Evolutionary conservation across 305 asterid genomes (phyloP).

Genomic region (Fraxinus sp.): DNA sequence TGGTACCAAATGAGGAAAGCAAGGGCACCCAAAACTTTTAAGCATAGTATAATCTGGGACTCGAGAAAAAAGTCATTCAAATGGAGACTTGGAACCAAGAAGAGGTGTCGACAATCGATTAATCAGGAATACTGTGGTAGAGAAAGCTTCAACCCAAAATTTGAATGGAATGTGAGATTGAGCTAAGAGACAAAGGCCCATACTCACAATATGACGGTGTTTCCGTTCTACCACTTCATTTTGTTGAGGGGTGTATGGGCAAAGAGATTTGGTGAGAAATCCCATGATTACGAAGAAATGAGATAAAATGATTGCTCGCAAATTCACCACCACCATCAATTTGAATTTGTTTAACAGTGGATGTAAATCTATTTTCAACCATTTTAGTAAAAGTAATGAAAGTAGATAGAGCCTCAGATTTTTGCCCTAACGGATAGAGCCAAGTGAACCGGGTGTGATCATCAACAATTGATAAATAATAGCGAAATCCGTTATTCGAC

Average conservation of each 20-base stretch:
- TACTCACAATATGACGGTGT: background rate
- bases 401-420: background rate
- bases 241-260: background rate
- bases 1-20: background rate
- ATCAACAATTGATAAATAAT: background rate
- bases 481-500: background rate
- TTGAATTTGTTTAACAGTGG: background rate
- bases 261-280: background rate
- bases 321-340: background rate
- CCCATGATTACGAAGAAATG: background rate
- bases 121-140: background rate
- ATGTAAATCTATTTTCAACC: background rate
- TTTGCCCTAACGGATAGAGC: background rate
- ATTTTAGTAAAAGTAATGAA: background rate
- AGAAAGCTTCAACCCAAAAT: background rate
- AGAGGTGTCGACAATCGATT: background rate
- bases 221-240: background rate
- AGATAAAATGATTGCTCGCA: background rate
- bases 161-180: background rate
- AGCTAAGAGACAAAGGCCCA: background rate
- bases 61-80: background rate
- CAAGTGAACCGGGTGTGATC: background rate
- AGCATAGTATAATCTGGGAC: background rate
- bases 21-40: background rate
- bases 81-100: background rate